These are phyloP conservation scores for Clitopilus hobsonii DNA, from an alignment of 768 basidiomycete species.

Conservation along the genomic window DNA sequence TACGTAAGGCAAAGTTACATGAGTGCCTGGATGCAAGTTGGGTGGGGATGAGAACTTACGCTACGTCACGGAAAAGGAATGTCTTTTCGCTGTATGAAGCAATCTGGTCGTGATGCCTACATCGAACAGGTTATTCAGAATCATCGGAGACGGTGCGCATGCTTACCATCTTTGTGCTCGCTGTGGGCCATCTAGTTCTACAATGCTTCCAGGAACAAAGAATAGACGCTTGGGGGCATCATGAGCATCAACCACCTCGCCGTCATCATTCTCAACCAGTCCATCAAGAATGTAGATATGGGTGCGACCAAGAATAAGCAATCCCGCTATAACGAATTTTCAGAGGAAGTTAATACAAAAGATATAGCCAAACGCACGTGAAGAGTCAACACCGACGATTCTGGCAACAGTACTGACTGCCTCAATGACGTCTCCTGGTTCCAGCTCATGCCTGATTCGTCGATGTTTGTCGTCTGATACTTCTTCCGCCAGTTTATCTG, in stretches of 20 bases:
- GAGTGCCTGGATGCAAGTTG: background rate
- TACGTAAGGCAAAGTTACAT: constrained; percentile 20
- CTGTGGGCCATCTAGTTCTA: constrained; percentile 77
- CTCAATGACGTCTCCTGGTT: constrained; percentile 87
- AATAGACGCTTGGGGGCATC: constrained; percentile 81
- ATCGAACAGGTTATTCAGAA: constrained; percentile 1
- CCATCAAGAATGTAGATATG: constrained; percentile 92
- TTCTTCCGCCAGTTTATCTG: constrained; percentile 67
- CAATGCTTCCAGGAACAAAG: constrained; percentile 79
- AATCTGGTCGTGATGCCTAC: constrained; percentile 77
- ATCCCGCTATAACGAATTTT: constrained; percentile 53
- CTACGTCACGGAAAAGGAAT: constrained; percentile 89
- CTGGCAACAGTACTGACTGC: constrained; percentile 83
- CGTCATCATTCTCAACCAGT: constrained; percentile 78
- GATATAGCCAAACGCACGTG: constrained; percentile 60
- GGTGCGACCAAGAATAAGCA: constrained; percentile 80
- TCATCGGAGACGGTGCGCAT: background rate
- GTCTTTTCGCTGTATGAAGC: constrained; percentile 74
- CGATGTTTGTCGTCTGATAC: constrained; percentile 86
- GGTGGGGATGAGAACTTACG: constrained; percentile 43
- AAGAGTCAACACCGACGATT: constrained; percentile 87
- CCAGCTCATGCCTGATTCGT: constrained; percentile 79
- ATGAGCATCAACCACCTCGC: constrained; percentile 83
- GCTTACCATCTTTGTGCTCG: constrained; percentile 78
- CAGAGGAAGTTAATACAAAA: background rate